phyloP scores from a whole-genome alignment of 345 rosid genomes.

The Hevea brasiliensis region DNA sequence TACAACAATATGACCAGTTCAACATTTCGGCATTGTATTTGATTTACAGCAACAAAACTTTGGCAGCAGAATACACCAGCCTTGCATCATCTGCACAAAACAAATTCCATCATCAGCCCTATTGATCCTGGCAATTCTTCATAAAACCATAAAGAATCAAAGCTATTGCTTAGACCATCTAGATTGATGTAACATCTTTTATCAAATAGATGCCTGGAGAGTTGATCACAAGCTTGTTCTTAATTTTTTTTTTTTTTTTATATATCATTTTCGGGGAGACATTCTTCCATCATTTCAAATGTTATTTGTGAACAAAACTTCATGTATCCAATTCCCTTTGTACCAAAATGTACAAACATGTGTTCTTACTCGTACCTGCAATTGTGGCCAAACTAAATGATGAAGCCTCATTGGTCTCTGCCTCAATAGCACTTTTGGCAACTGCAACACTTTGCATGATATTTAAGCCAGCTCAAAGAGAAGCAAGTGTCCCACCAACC shows the following conservation, averaged over 20 bases:
- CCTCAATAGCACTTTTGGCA: slow-evolving; percentile 75
- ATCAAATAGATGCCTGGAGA: too few species aligned
- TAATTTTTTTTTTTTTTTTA: too few species aligned
- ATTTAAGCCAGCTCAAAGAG: slow-evolving; percentile 61
- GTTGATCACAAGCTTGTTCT: too few species aligned
- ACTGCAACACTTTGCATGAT: slow-evolving; percentile 70
- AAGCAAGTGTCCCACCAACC: slow-evolving; percentile 76
- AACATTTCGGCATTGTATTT: too few species aligned
- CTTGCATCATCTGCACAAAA: slow-evolving; percentile 61
- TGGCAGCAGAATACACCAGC: slow-evolving; percentile 48
- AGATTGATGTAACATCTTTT: neutral
- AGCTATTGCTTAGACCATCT: neutral
- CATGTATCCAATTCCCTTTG: neutral
- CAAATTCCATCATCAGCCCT: slow-evolving; percentile 5
- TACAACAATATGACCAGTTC: too few species aligned
- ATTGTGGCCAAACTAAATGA: slow-evolving; percentile 45
- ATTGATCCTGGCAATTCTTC: neutral
- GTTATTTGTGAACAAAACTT: neutral
- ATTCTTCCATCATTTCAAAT: neutral
- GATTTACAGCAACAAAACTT: slow-evolving; percentile 38
- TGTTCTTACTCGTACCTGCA: slow-evolving; percentile 46
- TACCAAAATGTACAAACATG: neutral
- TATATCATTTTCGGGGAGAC: neutral
- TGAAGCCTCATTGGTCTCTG: slow-evolving; percentile 65
- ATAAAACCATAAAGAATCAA: neutral